phyloP scores from a whole-genome alignment of 1,284 basidiomycete genomes.

The Pseudomicrostroma phylloplanum region DNA sequence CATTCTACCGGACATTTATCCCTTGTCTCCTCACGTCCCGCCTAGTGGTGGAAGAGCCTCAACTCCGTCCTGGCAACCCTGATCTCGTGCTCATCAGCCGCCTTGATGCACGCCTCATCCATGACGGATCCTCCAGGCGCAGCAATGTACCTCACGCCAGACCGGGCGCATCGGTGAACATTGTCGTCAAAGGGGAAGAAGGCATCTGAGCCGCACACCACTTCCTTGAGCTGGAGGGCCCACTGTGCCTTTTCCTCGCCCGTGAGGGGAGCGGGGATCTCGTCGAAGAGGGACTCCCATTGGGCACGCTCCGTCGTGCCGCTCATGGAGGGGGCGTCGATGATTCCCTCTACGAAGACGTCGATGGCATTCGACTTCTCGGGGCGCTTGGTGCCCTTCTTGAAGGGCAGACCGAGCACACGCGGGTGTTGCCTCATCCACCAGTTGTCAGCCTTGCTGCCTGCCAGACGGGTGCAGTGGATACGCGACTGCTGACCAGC shows the following conservation, averaged over 20 bases:
- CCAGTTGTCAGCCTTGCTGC: conserved; percentile 97
- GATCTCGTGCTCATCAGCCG: conserved; percentile 45
- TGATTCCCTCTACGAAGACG: conserved; percentile 81
- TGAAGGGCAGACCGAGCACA: conserved; percentile 85
- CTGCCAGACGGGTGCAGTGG: conserved; percentile 96
- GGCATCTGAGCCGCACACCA: conserved; percentile 89
- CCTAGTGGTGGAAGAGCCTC: conserved; percentile 50
- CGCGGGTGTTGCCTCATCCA: conserved; percentile 96
- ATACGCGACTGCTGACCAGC: conserved; percentile 98
- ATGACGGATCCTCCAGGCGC: conserved; percentile 94
- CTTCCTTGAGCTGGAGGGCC: conserved; percentile 57
- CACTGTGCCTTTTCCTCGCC: conserved; percentile 61
- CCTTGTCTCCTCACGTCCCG: neutral
- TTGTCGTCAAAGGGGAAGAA: conserved; percentile 99
- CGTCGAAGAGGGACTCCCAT: conserved; percentile 85
- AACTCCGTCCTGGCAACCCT: conserved; percentile 46
- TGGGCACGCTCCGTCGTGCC: conserved; percentile 65
- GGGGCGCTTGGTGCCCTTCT: conserved; percentile 92
- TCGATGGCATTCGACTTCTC: conserved; percentile 98
- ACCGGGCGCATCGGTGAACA: conserved; percentile 83
- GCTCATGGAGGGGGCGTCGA: conserved; percentile 63
- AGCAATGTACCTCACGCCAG: conserved; percentile 84
- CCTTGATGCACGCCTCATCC: conserved; percentile 60
- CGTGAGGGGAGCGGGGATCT: conserved; percentile 64
- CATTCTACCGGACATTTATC: no score